Percentiles rank a stretch among this genome's conserved stretches.
phyloP scores from a whole-genome alignment of 2,329 filamentous ascomycete genomes.

The Biscogniauxia sp. region DNA sequence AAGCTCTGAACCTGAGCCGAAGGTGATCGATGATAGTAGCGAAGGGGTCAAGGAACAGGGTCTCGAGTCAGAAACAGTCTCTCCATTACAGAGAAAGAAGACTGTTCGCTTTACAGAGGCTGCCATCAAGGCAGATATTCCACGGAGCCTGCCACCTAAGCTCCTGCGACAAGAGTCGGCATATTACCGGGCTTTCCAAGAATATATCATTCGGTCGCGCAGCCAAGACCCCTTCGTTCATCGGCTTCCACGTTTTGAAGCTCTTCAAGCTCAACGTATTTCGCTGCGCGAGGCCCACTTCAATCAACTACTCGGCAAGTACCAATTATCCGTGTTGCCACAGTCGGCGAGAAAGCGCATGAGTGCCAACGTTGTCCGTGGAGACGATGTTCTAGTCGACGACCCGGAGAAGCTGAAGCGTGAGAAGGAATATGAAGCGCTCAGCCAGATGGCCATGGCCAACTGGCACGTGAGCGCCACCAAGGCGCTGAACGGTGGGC shows the following conservation, averaged over 20 bases:
- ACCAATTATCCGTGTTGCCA: conserved; percentile 69
- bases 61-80: conserved; percentile 22
- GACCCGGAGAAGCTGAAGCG: conserved; percentile 61
- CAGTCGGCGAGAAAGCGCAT: conserved; percentile 69
- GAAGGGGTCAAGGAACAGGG: conserved; percentile 32
- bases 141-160: conserved; percentile 51
- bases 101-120: conserved; percentile 70
- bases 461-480: conserved; percentile 61
- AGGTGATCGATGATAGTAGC: conserved; percentile 34
- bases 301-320: conserved; percentile 81
- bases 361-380: conserved; percentile 70
- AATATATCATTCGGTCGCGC: conserved; percentile 64
- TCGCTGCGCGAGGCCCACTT: conserved; percentile 71
- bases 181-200: conserved; percentile 85
- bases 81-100: conserved; percentile 56
- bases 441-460: conserved; percentile 64
- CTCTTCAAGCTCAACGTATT: conserved; percentile 78
- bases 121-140: conserved; percentile 43
- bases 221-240: conserved; percentile 79
- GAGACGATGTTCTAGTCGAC: conserved; percentile 62
- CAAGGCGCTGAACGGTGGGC: conserved; percentile 63
- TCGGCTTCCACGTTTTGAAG: conserved; percentile 81
- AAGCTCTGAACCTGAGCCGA: conserved; percentile 24
- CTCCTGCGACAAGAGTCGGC: conserved; percentile 65
- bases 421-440: conserved; percentile 79